Conservation (phyloP, 2,329 filamentous ascomycete genomes). For the Paraphoma chrysanthemicola region DNA sequence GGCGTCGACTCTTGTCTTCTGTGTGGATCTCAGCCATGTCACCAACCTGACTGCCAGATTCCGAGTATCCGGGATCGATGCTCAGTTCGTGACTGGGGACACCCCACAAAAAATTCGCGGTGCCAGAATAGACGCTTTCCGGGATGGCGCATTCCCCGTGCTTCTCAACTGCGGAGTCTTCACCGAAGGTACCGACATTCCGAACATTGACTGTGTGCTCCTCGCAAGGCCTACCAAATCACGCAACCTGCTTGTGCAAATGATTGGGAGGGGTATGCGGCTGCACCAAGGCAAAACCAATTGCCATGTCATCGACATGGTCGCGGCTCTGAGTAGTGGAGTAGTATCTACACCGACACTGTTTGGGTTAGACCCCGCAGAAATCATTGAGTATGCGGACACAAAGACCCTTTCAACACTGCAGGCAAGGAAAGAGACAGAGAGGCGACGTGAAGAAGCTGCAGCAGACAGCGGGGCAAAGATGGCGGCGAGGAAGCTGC, state of each 20-base stretch:
- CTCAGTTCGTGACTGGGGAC: constrained; percentile 83
- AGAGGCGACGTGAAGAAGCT: constrained; percentile 53
- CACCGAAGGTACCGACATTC: constrained; percentile 96
- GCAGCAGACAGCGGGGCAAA: constrained; percentile 73
- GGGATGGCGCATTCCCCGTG: constrained; percentile 78
- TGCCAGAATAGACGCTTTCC: constrained; percentile 77
- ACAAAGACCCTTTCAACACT: constrained; percentile 67
- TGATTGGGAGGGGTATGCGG: constrained; percentile 95
- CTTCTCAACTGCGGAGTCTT: constrained; percentile 95
- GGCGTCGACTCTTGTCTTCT: constrained; percentile 91
- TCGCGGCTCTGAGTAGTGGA: constrained; percentile 81
- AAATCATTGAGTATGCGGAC: constrained; percentile 73
- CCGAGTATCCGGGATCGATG: constrained; percentile 78
- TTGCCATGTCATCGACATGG: constrained; percentile 97
- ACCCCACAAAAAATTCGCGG: constrained; percentile 74
- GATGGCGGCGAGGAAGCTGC: constrained; percentile 27
- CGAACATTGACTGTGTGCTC: constrained; percentile 93
- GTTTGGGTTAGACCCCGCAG: constrained; percentile 86
- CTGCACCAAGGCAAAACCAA: constrained; percentile 80
- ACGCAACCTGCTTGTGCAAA: constrained; percentile 92
- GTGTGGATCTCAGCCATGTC: constrained; percentile 88
- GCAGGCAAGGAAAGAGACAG: constrained; percentile 56
- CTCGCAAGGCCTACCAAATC: constrained; percentile 89
- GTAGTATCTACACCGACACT: constrained; percentile 90
- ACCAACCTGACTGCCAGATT: constrained; percentile 76